phyloP scores from a whole-genome alignment of 176 grass and related monocot genomes.

The Zoysia pacifica region DNA sequence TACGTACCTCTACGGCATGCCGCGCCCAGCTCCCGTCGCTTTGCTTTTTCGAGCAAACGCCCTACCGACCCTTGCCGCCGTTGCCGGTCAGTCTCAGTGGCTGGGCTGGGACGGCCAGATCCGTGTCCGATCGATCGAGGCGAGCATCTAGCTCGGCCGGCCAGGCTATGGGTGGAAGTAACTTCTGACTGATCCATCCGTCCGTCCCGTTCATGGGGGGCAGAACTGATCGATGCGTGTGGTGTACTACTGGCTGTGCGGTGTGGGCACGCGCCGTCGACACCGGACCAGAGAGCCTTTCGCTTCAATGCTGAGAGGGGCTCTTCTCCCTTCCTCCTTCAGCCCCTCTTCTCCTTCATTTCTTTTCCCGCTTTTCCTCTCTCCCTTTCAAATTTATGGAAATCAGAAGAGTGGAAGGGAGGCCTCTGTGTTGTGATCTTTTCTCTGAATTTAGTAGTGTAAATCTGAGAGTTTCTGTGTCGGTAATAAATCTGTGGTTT shows the following conservation, averaged over 20 bases:
- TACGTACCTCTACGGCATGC: background rate
- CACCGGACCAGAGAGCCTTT: background rate
- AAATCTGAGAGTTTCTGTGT: no score
- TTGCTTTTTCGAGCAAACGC: conserved; percentile 51
- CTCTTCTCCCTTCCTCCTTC: background rate
- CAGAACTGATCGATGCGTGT: conserved; percentile 42
- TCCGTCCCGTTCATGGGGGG: conserved; percentile 23
- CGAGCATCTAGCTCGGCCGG: conserved; percentile 11
- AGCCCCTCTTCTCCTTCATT: conserved; percentile 27
- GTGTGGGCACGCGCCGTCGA: background rate
- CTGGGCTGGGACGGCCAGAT: no score
- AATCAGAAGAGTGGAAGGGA: no score
- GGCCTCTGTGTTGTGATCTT: no score
- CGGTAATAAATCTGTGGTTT: no score
- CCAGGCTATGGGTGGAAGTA: conserved; percentile 3
- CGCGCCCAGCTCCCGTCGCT: background rate
- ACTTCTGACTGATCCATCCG: conserved; percentile 19
- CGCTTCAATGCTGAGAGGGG: no score
- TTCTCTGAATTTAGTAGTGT: no score
- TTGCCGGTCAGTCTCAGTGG: no score
- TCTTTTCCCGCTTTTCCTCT: no score
- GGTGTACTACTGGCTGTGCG: background rate
- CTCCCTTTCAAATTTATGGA: no score
- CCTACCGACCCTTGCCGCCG: background rate
- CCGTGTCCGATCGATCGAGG: no score